These are phyloP conservation scores for Blastobotrys arbuscula DNA, from an alignment of 1,139 yeast species.

Conservation along the genomic window DNA sequence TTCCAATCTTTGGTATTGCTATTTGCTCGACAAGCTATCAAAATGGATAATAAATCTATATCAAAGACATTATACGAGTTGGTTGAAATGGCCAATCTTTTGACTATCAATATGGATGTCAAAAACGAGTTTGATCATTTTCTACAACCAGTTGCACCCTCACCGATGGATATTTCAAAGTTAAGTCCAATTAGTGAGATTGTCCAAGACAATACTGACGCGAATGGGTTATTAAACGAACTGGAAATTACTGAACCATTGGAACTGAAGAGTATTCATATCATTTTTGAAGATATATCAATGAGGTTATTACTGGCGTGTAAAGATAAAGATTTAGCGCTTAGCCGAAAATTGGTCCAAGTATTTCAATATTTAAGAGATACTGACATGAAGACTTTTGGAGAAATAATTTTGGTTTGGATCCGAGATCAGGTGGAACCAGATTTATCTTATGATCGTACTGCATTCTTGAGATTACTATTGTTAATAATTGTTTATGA, in stretches of 20 bases:
- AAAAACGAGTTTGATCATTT: constrained; percentile 19
- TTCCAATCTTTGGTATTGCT: constrained; percentile 22
- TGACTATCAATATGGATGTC: constrained; percentile 18
- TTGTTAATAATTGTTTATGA: constrained; percentile 36
- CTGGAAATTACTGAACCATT: constrained; percentile 17
- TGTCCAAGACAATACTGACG: constrained; percentile 8
- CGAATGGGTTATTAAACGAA: constrained; percentile 2
- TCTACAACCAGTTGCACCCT: constrained; percentile 19
- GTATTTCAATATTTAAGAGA: constrained; percentile 25
- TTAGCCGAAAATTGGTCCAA: constrained; percentile 18
- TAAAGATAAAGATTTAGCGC: constrained; percentile 10
- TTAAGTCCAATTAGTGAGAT: constrained; percentile 29
- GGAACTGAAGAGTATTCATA: constrained; percentile 19
- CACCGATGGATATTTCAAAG: constrained; percentile 27
- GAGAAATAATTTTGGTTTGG: constrained; percentile 24
- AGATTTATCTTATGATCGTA: constrained; percentile 21
- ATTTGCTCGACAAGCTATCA: constrained; percentile 22
- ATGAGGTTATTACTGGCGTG: constrained; percentile 21
- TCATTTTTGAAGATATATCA: constrained; percentile 19
- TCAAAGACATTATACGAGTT: constrained; percentile 28
- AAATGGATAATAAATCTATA: constrained; percentile 21
- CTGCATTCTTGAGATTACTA: constrained; percentile 28
- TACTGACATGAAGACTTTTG: constrained; percentile 20
- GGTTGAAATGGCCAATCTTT: constrained; percentile 13
- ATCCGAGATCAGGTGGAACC: constrained; percentile 26